phyloP scores from a whole-genome alignment of 1,139 yeast genomes.

The Saccharomycopsis hybrid region DNA sequence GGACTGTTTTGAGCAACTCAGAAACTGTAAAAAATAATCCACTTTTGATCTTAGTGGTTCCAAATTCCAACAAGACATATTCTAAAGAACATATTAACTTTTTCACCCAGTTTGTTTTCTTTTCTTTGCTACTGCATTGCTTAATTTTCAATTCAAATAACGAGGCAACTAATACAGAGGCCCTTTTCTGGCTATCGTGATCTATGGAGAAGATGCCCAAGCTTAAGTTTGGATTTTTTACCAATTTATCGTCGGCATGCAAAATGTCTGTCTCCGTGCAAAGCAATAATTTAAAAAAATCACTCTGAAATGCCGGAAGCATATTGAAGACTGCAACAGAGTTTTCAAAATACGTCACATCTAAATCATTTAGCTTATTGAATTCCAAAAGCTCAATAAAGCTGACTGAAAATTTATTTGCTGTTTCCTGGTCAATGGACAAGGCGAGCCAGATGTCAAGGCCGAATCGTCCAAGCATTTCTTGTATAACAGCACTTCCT shows the following conservation, averaged over 20 bases:
- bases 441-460: constrained; percentile 26
- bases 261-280: constrained; percentile 1
- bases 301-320: constrained; percentile 23
- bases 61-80: constrained; percentile 9
- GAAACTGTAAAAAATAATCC: neutral
- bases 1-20: neutral
- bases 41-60: too few species aligned
- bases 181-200: neutral
- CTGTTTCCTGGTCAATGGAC: neutral
- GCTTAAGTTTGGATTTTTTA: neutral
- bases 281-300: constrained; percentile 31
- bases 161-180: constrained; percentile 7
- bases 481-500: constrained; percentile 82
- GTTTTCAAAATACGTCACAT: constrained; percentile 34
- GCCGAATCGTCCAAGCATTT: constrained; percentile 73
- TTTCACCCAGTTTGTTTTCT: too few species aligned
- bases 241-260: neutral
- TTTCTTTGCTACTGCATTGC: too few species aligned
- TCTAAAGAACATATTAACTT: too few species aligned
- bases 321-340: constrained; percentile 29
- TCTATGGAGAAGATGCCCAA: constrained; percentile 16
- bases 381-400: constrained; percentile 56
- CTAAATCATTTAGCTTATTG: constrained; percentile 37
- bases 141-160: constrained; percentile 1
- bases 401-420: constrained; percentile 30